phyloP scores from a whole-genome alignment of 257 asterid genomes.

The Echium plantagineum region DNA sequence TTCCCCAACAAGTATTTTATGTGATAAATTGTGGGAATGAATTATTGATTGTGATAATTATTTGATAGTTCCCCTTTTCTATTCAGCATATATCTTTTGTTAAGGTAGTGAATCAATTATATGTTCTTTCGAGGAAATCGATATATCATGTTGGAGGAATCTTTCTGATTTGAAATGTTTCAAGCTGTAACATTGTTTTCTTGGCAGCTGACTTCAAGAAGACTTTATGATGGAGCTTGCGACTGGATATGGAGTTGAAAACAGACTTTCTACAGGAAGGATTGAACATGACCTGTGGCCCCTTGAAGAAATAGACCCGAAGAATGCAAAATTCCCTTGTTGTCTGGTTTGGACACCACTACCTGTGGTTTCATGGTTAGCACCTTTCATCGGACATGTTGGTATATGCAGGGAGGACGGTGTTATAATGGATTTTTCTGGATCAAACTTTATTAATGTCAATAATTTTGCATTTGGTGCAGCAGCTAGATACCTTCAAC shows the following conservation, averaged over 20 bases:
- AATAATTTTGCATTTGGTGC: constrained; percentile 64
- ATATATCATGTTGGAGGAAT: constrained; percentile 6
- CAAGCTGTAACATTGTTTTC: constrained; percentile 15
- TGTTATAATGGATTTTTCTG: constrained; percentile 59
- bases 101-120: not conserved
- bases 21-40: not conserved
- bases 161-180: constrained; percentile 16
- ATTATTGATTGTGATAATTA: no score
- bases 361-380: constrained; percentile 94
- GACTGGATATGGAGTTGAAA: constrained; percentile 25
- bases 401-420: constrained; percentile 89
- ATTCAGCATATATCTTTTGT: not conserved
- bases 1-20: not conserved
- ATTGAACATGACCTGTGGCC: constrained; percentile 68
- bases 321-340: constrained; percentile 68
- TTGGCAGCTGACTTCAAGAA: constrained; percentile 21
- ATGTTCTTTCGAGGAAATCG: not conserved
- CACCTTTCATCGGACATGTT: constrained; percentile 91
- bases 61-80: not conserved
- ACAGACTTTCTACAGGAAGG: constrained; percentile 10
- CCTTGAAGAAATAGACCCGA: constrained; percentile 47
- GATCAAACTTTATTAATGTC: constrained; percentile 56
- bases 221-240: constrained; percentile 41
- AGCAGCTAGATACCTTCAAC: constrained; percentile 71
- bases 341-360: constrained; percentile 91